Evolutionary conservation across 495 filamentous ascomycete genomes (phyloP).

Genomic region (Penicillium soppii): DNA sequence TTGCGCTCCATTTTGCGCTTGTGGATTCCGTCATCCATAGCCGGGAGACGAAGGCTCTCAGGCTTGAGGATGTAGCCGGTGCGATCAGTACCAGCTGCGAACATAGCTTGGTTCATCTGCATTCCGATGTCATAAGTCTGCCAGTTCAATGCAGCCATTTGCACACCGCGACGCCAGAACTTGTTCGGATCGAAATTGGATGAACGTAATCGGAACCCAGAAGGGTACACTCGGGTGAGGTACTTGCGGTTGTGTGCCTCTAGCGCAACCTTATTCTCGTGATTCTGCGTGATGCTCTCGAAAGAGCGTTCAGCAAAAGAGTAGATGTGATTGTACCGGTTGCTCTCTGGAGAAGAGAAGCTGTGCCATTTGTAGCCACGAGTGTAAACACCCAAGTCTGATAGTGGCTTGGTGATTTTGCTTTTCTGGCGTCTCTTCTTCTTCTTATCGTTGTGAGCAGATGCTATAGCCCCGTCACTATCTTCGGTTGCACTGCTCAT

Average conservation of each 20-base stretch:
- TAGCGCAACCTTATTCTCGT: conserved; percentile 69
- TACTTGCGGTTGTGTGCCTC: conserved; percentile 87
- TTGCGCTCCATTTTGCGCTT: conserved; percentile 59
- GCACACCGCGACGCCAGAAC: conserved; percentile 92
- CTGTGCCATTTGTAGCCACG: conserved; percentile 80
- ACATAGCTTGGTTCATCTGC: conserved; percentile 98
- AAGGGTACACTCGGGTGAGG: conserved; percentile 92
- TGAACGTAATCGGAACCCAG: conserved; percentile 72
- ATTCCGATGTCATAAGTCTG: conserved; percentile 94
- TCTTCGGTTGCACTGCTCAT: conserved; percentile 63
- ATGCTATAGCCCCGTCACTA: conserved; percentile 51
- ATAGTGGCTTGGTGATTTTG: conserved; percentile 83
- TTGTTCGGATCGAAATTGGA: conserved; percentile 89
- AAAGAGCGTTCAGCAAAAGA: conserved; percentile 89
- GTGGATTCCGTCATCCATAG: conserved; percentile 39
- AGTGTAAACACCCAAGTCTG: conserved; percentile 85
- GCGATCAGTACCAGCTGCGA: conserved; percentile 83
- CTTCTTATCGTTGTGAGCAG: conserved; percentile 47
- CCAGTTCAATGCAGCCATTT: conserved; percentile 98
- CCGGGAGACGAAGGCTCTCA: conserved; percentile 67
- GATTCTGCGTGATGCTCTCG: conserved; percentile 68
- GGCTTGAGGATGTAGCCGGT: conserved; percentile 95
- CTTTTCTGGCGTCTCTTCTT: conserved; percentile 62
- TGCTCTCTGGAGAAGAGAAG: conserved; percentile 73
- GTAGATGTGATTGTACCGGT: conserved; percentile 86